Base-by-base conservation (phyloP, 805 yeast genomes). In the Nakazawaea holstii region DNA sequence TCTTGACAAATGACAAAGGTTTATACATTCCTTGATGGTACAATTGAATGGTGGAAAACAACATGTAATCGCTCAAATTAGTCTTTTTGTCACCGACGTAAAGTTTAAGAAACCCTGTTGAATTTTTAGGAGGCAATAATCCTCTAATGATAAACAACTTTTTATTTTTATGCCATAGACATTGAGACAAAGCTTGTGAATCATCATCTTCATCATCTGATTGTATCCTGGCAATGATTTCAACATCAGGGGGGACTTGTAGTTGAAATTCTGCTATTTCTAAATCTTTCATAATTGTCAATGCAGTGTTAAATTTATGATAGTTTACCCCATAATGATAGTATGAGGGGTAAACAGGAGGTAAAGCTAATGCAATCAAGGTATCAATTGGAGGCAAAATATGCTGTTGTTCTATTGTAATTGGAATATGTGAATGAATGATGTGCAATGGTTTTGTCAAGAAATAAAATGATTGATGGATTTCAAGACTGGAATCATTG, bases 381-480 rank as follows among this genome's bases (percentile, higher is more conserved):
- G 86, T 84, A 52, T 87, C 91, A 51, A 92, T 68, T 2, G 95
- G 87, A 4, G 97, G 98, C 29, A 79, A 74, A 17, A 92, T 78
- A 65, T 87, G 96, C 64, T 94, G 99, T 53, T 87, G 84, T 50
- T 79, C 84, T 38, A 79, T 79, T 49, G 80, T 80, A 14, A 80
- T 73, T 11, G 99, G 98, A 41, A 89, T 80, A 63, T 94, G 99
- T 0, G 97, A 86, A 52, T 84, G 84, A 13, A 94, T 77, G 37
- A 89, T 60, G 48, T 81, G 77, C 46, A 82, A 65, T 1, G 99
- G 99, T 54, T 82, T 79, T 2, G 86, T 70, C 51, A 94, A 64
- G 65, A 91, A 92, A 63, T 87, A 94, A 59, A 80, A 84, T 43
- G 79, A 76, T 49, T 79, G 74, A 27, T 61, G 44, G 53, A 20